phyloP scores from a whole-genome alignment of 768 basidiomycete genomes.

The Exidia glandulosa region DNA sequence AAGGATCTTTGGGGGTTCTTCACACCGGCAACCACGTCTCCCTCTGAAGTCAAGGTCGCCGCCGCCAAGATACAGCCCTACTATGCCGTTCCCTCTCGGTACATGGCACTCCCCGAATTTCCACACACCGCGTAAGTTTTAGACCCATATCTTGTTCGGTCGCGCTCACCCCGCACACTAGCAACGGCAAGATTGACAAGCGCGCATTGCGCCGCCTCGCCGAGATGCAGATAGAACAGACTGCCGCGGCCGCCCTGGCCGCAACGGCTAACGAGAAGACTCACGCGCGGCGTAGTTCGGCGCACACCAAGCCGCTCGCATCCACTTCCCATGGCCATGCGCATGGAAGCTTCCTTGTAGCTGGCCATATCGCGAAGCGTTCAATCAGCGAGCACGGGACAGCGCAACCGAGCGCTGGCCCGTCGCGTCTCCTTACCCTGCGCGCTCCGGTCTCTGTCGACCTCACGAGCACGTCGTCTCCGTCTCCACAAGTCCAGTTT shows the following conservation, averaged over 20 bases:
- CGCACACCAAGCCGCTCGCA: background rate
- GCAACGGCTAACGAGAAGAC: background rate
- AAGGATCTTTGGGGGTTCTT: slow-evolving; percentile 12
- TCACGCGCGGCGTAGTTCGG: background rate
- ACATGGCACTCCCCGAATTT: slow-evolving; percentile 6
- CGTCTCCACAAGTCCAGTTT: background rate
- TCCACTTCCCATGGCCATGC: background rate
- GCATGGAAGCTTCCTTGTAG: background rate
- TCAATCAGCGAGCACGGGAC: background rate
- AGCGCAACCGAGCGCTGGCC: background rate
- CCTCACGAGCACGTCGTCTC: background rate
- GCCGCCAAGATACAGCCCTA: slow-evolving; percentile 7
- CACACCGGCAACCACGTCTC: slow-evolving; percentile 3
- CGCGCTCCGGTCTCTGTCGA: background rate
- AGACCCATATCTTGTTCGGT: background rate
- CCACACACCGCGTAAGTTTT: slow-evolving; percentile 5
- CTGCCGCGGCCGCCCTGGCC: background rate
- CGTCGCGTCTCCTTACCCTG: background rate
- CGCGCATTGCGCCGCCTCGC: slow-evolving; percentile 5
- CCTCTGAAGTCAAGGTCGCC: background rate
- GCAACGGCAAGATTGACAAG: slow-evolving; percentile 13
- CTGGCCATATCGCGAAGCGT: background rate
- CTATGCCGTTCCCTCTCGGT: slow-evolving; percentile 12
- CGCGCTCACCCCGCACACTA: background rate
- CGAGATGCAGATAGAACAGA: background rate